Evolutionary conservation across 305 asterid species (phyloP), one percentile per base, ranked within the genome.

Genomic region (Petunia hybrid): DNA sequence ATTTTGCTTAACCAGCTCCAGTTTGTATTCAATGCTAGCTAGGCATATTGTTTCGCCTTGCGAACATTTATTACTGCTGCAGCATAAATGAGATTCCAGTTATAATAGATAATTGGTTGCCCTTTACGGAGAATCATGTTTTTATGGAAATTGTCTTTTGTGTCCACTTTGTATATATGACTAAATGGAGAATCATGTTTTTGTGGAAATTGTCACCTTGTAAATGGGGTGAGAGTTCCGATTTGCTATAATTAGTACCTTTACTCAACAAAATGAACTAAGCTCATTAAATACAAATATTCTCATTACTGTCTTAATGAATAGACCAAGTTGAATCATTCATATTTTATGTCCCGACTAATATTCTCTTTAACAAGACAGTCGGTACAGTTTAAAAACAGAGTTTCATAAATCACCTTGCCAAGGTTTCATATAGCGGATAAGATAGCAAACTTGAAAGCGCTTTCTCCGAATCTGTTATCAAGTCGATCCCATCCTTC

Each of bases 401-500:
- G 65, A 41, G 74, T 39, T 46, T 85, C 62, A 79, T 82, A 56
- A 82, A 78, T 91, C 88, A 94, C 99, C 99, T 91, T 16, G 90
- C 57, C 14, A 94, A 90, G 39, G 95, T 90, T 80, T 89, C 84
- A 79, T 90, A 22, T 77, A 95, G 82, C 57, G 97, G 98, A 89
- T 95, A 95, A 39, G 98, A 94, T 57, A 95, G 88, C 84, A 94
- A 86, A 86, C 81, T 85, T 57, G 81, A 83, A 82, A 95, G 93
- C 77, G 85, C 92, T 80, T 84, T 85, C 86, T 94, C 97, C 12
- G 99, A 92, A 88, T 95, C 99, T 64, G 91, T 83, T 84, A 90
- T 81, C 94, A 95, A 83, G 83, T 94, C 97, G 14, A 94, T 89
- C 80, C 95, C 95, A 81, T 94, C 98, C 88, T 94, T 94, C 31